These are phyloP conservation scores for Acidomyces sp. DNA, from an alignment of 495 filamentous ascomycete genomes.

Conservation along the genomic window DNA sequence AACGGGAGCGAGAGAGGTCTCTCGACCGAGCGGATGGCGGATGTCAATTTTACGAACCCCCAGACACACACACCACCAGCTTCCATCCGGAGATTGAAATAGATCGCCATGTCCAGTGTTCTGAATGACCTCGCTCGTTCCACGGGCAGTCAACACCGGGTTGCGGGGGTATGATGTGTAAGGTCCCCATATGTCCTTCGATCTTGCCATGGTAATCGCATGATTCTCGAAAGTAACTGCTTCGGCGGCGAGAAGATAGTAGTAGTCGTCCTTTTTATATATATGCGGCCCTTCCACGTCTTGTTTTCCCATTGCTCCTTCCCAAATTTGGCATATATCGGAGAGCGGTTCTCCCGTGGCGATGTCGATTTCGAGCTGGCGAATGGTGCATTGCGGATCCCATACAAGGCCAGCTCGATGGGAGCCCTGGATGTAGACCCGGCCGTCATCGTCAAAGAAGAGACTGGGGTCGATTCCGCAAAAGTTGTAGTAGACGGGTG, in stretches of 20 bases:
- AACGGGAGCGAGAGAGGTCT: no score
- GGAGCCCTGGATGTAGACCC: constrained; percentile 37
- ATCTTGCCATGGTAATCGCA: constrained; percentile 24
- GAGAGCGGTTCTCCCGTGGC: constrained; percentile 24
- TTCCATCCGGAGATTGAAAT: no score
- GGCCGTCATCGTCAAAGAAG: constrained; percentile 41
- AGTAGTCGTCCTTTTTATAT: constrained; percentile 50
- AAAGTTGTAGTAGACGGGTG: constrained; percentile 29
- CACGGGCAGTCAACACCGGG: constrained; percentile 2
- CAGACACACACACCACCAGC: no score
- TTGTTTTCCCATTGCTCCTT: constrained; percentile 39
- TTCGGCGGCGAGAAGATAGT: constrained; percentile 57
- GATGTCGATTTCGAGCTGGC: constrained; percentile 35
- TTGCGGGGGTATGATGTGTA: constrained; percentile 3
- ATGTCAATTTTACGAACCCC: no score
- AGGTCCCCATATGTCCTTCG: constrained; percentile 3
- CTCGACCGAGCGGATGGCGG: no score
- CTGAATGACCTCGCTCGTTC: constrained; percentile 26
- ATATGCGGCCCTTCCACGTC: constrained; percentile 54
- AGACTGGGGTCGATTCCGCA: constrained; percentile 33
- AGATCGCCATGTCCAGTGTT: constrained; percentile 37
- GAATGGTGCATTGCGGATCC: no score
- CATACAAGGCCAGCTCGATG: no score
- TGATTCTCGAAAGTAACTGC: constrained; percentile 49
- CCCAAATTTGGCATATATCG: constrained; percentile 42